Percentiles rank a stretch among this genome's conserved stretches.
Evolutionary conservation across 1,139 yeast genomes (phyloP).

Genomic region (Debaryomyces coudertii): DNA sequence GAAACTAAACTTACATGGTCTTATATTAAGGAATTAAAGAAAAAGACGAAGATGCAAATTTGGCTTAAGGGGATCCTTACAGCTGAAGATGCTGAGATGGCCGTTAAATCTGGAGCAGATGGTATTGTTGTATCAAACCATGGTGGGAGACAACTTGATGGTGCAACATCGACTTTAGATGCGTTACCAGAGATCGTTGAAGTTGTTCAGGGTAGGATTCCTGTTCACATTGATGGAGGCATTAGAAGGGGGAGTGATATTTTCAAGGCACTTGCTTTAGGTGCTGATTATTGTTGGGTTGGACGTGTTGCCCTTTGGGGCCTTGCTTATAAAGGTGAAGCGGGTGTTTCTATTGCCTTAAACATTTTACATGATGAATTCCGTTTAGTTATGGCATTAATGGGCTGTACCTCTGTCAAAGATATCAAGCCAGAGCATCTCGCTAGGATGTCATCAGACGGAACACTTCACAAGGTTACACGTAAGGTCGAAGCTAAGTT

Average conservation of each 20-base stretch:
- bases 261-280: constrained; percentile 51
- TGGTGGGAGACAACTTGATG: constrained; percentile 53
- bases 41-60: constrained; percentile 25
- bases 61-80: constrained; percentile 50
- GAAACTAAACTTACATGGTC: constrained; percentile 11
- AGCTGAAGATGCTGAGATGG: constrained; percentile 46
- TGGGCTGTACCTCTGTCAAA: constrained; percentile 8
- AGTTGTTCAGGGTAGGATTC: constrained; percentile 34
- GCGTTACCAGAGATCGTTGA: constrained; percentile 29
- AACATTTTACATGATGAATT: constrained; percentile 10
- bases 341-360: constrained; percentile 18
- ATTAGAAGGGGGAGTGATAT: constrained; percentile 52
- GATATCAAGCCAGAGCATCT: constrained; percentile 8
- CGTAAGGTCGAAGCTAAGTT: constrained; percentile 1
- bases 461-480: constrained; percentile 1
- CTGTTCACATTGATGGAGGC: constrained; percentile 54
- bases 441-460: constrained; percentile 5
- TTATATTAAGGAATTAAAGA: constrained; percentile 8
- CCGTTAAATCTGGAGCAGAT: constrained; percentile 41
- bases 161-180: constrained; percentile 43
- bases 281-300: constrained; percentile 41
- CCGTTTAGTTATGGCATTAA: constrained; percentile 7
- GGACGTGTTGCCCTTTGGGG: constrained; percentile 25
- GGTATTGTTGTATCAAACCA: constrained; percentile 53
- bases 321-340: constrained; percentile 26